phyloP scores from a whole-genome alignment of 805 yeast genomes.

The Ogataea populi-albae region DNA sequence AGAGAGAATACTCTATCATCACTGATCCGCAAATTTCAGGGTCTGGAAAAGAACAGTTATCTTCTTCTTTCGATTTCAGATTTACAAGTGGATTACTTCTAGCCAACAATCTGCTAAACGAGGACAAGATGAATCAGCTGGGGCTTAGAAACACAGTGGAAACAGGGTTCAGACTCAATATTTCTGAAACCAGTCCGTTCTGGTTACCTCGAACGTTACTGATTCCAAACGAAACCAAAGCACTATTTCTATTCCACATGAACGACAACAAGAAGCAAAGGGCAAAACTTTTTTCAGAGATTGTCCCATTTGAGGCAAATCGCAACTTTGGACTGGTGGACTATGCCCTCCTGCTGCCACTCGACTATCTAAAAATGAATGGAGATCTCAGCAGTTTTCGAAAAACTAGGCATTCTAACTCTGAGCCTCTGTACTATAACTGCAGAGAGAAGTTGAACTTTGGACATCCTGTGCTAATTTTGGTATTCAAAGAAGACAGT shows the following conservation, averaged over 20 bases:
- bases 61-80: constrained; percentile 13
- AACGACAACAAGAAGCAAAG: constrained; percentile 26
- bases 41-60: too few species aligned
- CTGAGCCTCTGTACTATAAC: constrained; percentile 26
- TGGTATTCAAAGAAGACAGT: constrained; percentile 33
- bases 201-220: constrained; percentile 15
- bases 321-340: constrained; percentile 35
- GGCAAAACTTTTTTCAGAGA: background rate
- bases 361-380: constrained; percentile 18
- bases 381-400: constrained; percentile 9
- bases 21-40: too few species aligned
- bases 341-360: constrained; percentile 39
- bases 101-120: constrained; percentile 14
- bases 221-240: constrained; percentile 35
- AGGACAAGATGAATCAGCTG: constrained; percentile 7
- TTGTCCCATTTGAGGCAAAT: constrained; percentile 40
- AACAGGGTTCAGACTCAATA: constrained; percentile 9
- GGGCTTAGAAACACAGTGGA: constrained; percentile 19
- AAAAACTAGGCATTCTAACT: constrained; percentile 1
- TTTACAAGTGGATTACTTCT: constrained; percentile 25
- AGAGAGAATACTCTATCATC: too few species aligned
- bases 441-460: constrained; percentile 19
- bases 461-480: constrained; percentile 37
- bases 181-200: constrained; percentile 11
- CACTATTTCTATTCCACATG: constrained; percentile 40